Percentiles rank a stretch among this genome's conserved stretches.
phyloP scores from a whole-genome alignment of 305 asterid genomes.

The Fraxinus velutina region DNA sequence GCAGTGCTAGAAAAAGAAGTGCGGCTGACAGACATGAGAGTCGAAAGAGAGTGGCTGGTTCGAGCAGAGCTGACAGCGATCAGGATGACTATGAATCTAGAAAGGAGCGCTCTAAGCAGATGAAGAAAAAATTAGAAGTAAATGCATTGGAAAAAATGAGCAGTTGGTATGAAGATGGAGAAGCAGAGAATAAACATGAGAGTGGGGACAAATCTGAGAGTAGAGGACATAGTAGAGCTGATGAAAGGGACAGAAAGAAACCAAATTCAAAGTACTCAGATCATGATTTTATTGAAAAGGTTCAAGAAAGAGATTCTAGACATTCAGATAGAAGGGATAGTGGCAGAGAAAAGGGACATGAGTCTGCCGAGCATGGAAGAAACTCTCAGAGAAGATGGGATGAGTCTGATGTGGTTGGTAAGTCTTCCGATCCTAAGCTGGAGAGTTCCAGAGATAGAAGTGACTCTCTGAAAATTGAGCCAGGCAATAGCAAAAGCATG shows the following conservation, averaged over 20 bases:
- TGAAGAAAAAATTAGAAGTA: constrained; percentile 65
- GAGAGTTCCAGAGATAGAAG: constrained; percentile 44
- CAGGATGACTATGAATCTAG: constrained; percentile 66
- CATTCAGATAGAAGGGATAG: constrained; percentile 53
- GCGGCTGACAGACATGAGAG: constrained; percentile 57
- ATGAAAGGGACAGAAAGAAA: constrained; percentile 54
- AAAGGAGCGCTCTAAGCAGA: constrained; percentile 60
- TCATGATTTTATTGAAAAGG: constrained; percentile 46
- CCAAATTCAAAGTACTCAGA: constrained; percentile 47
- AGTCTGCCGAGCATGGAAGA: constrained; percentile 44
- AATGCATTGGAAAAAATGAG: constrained; percentile 72
- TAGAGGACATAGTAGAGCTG: constrained; percentile 47
- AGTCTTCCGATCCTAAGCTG: constrained; percentile 37
- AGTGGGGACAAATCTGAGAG: constrained; percentile 49
- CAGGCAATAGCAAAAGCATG: constrained; percentile 28
- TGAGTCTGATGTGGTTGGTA: constrained; percentile 39
- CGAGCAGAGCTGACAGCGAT: constrained; percentile 62
- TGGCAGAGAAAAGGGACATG: constrained; percentile 49
- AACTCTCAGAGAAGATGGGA: constrained; percentile 69
- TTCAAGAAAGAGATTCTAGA: constrained; percentile 43
- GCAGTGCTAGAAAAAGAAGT: constrained; percentile 59
- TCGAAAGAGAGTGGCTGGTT: constrained; percentile 63
- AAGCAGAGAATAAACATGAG: constrained; percentile 56
- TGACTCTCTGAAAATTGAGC: constrained; percentile 37
- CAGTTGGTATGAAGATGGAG: constrained; percentile 89